Evolutionary conservation across 1,139 yeast genomes (phyloP).

Genomic region (Hyphopichia burtonii): DNA sequence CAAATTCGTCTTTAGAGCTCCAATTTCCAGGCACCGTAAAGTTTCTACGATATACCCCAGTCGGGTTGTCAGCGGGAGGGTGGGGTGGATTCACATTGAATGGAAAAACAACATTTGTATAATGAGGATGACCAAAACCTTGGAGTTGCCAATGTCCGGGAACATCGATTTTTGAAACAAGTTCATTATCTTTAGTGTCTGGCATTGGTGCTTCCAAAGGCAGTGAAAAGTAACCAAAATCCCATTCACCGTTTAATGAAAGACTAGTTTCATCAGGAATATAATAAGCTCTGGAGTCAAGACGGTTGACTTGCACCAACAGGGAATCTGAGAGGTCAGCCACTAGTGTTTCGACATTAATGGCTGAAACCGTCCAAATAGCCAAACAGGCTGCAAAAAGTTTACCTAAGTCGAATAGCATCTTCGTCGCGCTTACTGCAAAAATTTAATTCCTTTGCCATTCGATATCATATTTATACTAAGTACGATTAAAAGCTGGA

Average conservation of each 20-base stretch:
- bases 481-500: no score
- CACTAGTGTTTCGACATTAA: neutral
- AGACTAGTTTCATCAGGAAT: conserved; percentile 10
- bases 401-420: neutral
- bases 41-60: conserved; percentile 26
- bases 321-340: conserved; percentile 10
- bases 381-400: neutral
- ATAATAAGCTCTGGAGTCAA: conserved; percentile 13
- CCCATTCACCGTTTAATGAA: conserved; percentile 30
- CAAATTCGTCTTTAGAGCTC: conserved; percentile 6
- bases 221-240: conserved; percentile 17
- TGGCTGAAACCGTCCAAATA: neutral
- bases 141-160: conserved; percentile 39
- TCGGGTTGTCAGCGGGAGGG: conserved; percentile 30
- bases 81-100: conserved; percentile 31
- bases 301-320: conserved; percentile 11
- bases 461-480: no score
- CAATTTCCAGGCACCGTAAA: conserved; percentile 15
- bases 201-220: conserved; percentile 20
- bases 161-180: conserved; percentile 15
- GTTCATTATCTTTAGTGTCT: conserved; percentile 10
- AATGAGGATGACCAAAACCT: conserved; percentile 29
- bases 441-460: no score
- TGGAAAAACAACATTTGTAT: conserved; percentile 29
- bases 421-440: no score